A percentile compares a stretch with the other conserved stretches of the same genome.
Conservation (phyloP, 1,284 basidiomycete species). For the Malassezia sympodialis region DNA sequence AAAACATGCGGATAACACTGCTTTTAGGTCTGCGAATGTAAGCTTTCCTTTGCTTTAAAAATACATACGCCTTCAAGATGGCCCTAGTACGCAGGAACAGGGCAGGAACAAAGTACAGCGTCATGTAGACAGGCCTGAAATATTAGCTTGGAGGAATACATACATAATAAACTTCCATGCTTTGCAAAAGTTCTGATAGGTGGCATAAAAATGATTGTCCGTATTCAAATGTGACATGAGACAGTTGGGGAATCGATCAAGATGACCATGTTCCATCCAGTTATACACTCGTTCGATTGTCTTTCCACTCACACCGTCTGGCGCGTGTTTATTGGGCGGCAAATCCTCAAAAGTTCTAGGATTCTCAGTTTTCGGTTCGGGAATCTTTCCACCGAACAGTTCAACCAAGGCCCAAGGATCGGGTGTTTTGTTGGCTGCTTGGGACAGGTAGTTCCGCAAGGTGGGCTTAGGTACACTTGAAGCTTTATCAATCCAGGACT, state of each 20-base stretch:
- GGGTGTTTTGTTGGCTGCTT: background rate
- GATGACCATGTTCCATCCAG: conserved; percentile 31
- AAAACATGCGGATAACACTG: conserved; percentile 52
- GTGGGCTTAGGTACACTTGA: conserved; percentile 19
- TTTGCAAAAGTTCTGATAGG: conserved; percentile 67
- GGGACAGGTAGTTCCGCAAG: background rate
- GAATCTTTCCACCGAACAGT: conserved; percentile 34
- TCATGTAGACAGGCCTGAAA: conserved; percentile 60
- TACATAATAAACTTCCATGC: conserved; percentile 45
- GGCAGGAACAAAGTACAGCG: conserved; percentile 74
- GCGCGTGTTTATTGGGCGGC: conserved; percentile 24
- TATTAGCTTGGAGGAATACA: background rate
- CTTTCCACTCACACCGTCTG: conserved; percentile 34
- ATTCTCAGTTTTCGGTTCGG: conserved; percentile 28
- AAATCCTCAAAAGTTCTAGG: conserved; percentile 30
- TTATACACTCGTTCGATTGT: conserved; percentile 30
- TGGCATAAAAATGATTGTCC: conserved; percentile 61
- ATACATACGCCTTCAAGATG: conserved; percentile 27
- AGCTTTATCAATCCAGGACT: conserved; percentile 41
- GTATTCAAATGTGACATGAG: conserved; percentile 66
- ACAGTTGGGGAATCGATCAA: conserved; percentile 26
- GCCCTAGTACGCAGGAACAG: conserved; percentile 41
- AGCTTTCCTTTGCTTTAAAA: background rate
- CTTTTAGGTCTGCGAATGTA: conserved; percentile 16
- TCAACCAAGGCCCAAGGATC: conserved; percentile 14